Conservation (phyloP, 129 eudicot genomes). For the Heracleum sosnowskyi region DNA sequence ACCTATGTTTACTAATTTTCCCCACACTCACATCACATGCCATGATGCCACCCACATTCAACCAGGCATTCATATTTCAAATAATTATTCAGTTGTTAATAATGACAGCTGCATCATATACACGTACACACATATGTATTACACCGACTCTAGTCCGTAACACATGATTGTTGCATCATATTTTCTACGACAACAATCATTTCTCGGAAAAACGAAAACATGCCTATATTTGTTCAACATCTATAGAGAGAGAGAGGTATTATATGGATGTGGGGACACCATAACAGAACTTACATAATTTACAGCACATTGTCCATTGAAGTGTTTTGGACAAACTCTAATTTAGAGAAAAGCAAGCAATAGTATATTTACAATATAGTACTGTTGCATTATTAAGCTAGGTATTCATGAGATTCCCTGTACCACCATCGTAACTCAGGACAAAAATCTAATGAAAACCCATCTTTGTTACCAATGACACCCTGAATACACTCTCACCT, state of each 20-base stretch:
- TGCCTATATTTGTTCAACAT: too few species aligned
- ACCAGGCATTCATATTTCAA: background rate
- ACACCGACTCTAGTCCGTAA: background rate
- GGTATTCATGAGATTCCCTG: constrained; percentile 5
- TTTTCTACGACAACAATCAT: too few species aligned
- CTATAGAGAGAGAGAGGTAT: background rate
- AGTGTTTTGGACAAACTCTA: constrained; percentile 3
- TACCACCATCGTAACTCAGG: background rate
- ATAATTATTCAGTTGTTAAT: background rate
- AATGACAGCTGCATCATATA: background rate
- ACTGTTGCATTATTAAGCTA: constrained; percentile 2
- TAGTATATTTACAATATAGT: background rate
- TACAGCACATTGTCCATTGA: constrained; percentile 2
- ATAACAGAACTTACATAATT: constrained; percentile 6
- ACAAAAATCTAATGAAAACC: constrained; percentile 5
- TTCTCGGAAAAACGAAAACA: too few species aligned
- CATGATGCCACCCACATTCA: constrained; percentile 8
- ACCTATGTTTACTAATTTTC: background rate
- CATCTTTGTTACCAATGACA: background rate
- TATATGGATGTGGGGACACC: background rate
- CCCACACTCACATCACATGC: background rate
- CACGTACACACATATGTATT: too few species aligned
- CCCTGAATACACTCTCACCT: constrained; percentile 7
- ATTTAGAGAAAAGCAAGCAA: constrained; percentile 1
- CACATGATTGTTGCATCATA: background rate